phyloP scores from a whole-genome alignment of 345 rosid genomes.

The Geranium brycei region DNA sequence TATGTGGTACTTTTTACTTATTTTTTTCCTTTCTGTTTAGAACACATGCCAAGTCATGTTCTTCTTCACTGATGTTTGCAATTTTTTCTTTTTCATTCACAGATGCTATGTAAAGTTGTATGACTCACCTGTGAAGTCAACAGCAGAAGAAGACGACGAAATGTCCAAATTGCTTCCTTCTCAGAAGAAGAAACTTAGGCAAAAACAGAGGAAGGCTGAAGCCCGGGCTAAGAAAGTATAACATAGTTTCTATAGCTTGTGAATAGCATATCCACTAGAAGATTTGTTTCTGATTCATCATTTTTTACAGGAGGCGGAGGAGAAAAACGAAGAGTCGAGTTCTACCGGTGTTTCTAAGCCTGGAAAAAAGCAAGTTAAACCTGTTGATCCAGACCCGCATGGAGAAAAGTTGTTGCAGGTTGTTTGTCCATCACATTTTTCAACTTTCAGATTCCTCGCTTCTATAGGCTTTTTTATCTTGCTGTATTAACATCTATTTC shows the following conservation, averaged over 20 bases:
- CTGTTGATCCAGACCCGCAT: constrained; percentile 89
- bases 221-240: constrained; percentile 90
- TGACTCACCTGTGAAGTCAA: constrained; percentile 70
- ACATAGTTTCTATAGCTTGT: not conserved
- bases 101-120: constrained; percentile 85
- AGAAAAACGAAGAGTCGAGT: constrained; percentile 68
- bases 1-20: no score
- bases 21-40: no score
- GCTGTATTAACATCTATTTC: no score
- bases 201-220: constrained; percentile 88
- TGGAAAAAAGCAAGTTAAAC: constrained; percentile 77
- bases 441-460: constrained; percentile 5
- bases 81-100: constrained; percentile 16
- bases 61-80: no score
- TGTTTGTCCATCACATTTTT: not conserved
- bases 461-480: constrained; percentile 1
- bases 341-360: constrained; percentile 57
- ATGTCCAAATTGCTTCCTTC: constrained; percentile 73
- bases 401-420: constrained; percentile 95
- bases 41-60: no score
- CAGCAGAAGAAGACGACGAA: constrained; percentile 61
- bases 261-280: not conserved
- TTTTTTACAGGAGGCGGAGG: constrained; percentile 74
- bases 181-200: constrained; percentile 85
- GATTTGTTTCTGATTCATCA: constrained; percentile 10